Conservation (phyloP, 2,329 filamentous ascomycete species). For the Colletotrichum musae region DNA sequence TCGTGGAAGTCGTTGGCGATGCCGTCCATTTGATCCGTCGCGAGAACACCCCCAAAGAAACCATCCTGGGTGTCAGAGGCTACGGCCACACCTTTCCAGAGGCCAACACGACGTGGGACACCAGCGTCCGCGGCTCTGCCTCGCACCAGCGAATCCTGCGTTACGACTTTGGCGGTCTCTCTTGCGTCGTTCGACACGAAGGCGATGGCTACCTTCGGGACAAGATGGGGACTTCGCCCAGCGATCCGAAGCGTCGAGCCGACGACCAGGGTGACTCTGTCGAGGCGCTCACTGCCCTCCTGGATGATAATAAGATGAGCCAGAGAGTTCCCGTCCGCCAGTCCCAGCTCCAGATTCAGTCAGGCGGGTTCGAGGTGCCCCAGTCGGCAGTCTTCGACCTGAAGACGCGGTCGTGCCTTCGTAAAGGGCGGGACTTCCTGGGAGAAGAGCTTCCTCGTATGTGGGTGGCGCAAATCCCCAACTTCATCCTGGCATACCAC, state of each 20-base stretch:
- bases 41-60: constrained; percentile 71
- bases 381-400: constrained; percentile 58
- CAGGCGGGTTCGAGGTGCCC: constrained; percentile 46
- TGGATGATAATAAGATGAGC: neutral
- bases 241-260: neutral
- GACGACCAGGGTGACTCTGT: neutral
- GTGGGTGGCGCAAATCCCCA: constrained; percentile 57
- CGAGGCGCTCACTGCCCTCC: constrained; percentile 1
- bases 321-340: neutral
- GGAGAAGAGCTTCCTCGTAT: constrained; percentile 57
- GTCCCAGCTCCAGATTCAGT: neutral
- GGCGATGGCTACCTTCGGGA: constrained; percentile 67
- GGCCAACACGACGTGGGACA: constrained; percentile 75
- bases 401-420: constrained; percentile 56
- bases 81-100: constrained; percentile 79
- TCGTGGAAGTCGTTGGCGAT: constrained; percentile 67
- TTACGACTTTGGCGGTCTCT: constrained; percentile 70
- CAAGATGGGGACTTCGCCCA: neutral
- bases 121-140: constrained; percentile 65
- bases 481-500: constrained; percentile 60
- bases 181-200: constrained; percentile 69
- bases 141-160: constrained; percentile 74
- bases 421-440: constrained; percentile 48
- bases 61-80: constrained; percentile 68
- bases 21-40: constrained; percentile 75